These are phyloP conservation scores for Monosporascus sp. DNA, from an alignment of 2,329 filamentous ascomycete species.

Conservation along the genomic window DNA sequence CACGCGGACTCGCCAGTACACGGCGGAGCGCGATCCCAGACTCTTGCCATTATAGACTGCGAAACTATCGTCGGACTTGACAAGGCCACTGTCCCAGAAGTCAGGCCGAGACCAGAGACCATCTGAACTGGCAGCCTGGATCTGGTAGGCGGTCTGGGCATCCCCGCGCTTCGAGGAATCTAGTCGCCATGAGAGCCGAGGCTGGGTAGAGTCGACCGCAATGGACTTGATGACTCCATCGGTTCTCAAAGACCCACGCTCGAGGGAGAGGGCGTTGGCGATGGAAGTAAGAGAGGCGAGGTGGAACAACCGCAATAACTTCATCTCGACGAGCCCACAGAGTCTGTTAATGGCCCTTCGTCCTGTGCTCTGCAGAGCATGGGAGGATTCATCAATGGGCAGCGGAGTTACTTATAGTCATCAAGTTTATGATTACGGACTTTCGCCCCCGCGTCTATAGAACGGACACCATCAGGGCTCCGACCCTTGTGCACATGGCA, in stretches of 20 bases:
- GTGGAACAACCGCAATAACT: background rate
- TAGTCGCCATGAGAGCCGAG: background rate
- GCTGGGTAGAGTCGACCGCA: background rate
- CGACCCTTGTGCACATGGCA: too few relatives aligned
- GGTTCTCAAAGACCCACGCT: background rate
- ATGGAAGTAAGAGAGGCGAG: background rate
- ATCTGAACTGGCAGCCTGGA: background rate
- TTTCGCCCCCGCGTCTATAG: too few relatives aligned
- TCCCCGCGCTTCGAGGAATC: background rate
- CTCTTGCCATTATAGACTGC: conserved; percentile 1
- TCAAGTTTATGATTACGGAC: too few relatives aligned
- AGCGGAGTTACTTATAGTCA: too few relatives aligned
- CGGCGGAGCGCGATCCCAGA: conserved; percentile 1
- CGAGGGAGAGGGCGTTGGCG: background rate
- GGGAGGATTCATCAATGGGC: too few relatives aligned
- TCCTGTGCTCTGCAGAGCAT: too few relatives aligned
- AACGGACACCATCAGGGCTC: too few relatives aligned
- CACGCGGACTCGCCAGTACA: conserved; percentile 7
- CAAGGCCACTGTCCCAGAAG: conserved; percentile 5
- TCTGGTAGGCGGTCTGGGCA: background rate
- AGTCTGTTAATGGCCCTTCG: too few relatives aligned
- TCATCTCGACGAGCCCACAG: background rate
- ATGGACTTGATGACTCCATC: background rate
- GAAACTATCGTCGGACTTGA: background rate
- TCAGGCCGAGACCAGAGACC: background rate